phyloP scores from a whole-genome alignment of 2,329 filamentous ascomycete species.

The Fonsecaea monophora region DNA sequence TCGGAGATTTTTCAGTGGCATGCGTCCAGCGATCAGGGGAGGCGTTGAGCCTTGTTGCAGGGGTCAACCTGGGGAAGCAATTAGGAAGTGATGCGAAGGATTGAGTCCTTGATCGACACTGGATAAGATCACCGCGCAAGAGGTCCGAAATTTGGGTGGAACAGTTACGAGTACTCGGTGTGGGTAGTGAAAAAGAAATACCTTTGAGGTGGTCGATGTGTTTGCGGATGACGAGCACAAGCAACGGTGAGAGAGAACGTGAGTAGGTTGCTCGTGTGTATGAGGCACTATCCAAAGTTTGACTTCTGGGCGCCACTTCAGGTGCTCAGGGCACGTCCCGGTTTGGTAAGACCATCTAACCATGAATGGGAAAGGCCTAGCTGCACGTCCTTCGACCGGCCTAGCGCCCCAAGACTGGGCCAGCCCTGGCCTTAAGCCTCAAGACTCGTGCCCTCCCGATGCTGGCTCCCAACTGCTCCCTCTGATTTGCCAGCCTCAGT shows the following conservation, averaged over 20 bases:
- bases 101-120: conserved; percentile 1
- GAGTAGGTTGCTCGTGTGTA: background rate
- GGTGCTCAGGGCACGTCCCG: background rate
- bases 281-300: too few relatives aligned
- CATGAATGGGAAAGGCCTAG: background rate
- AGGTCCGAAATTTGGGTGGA: background rate
- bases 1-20: conserved; percentile 25
- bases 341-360: background rate
- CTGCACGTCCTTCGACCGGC: background rate
- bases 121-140: conserved; percentile 5
- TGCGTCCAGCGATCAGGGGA: background rate
- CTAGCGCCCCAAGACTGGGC: background rate
- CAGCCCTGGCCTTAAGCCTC: too few relatives aligned
- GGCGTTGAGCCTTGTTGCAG: conserved; percentile 9
- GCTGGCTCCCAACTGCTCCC: background rate
- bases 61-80: conserved; percentile 12
- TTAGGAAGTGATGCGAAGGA: conserved; percentile 11
- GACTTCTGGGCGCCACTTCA: background rate
- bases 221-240: background rate
- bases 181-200: background rate
- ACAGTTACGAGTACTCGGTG: background rate
- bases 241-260: background rate
- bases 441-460: background rate
- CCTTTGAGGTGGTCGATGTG: background rate
- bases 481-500: background rate